phyloP scores from a whole-genome alignment of 768 basidiomycete species.

The Boletus patriciae region DNA sequence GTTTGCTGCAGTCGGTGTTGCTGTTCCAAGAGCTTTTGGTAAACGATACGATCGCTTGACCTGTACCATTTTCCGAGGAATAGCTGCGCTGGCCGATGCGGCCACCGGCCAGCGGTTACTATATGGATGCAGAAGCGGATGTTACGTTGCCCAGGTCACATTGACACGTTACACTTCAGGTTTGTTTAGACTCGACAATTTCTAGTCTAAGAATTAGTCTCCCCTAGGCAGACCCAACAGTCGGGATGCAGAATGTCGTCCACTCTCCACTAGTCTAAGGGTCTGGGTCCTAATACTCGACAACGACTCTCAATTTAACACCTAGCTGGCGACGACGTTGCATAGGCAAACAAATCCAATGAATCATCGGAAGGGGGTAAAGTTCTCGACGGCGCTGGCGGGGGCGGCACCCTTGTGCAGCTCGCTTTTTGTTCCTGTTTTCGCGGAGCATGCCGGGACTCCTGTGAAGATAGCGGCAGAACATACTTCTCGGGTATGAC shows the following conservation, averaged over 20 bases:
- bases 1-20: neutral
- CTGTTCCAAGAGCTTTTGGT: neutral
- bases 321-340: conserved; percentile 31
- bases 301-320: conserved; percentile 9
- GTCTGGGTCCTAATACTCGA: neutral
- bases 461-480: conserved; percentile 7
- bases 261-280: too few species aligned
- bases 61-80: neutral
- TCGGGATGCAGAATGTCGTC: too few species aligned
- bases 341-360: conserved; percentile 48
- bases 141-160: too few species aligned
- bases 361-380: conserved; percentile 46
- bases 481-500: conserved; percentile 19
- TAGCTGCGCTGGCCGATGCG: neutral
- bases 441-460: neutral
- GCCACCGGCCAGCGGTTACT: too few species aligned
- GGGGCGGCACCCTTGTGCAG: neutral
- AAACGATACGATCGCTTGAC: neutral
- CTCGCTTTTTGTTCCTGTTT: conserved; percentile 10
- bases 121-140: too few species aligned
- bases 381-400: neutral
- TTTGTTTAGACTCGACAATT: too few species aligned
- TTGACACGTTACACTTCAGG: too few species aligned
- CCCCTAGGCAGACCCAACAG: too few species aligned
- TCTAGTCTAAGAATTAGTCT: too few species aligned